Conservation (phyloP, 2,329 filamentous ascomycete genomes). For the Nannizziopsis arthrosporioides region DNA sequence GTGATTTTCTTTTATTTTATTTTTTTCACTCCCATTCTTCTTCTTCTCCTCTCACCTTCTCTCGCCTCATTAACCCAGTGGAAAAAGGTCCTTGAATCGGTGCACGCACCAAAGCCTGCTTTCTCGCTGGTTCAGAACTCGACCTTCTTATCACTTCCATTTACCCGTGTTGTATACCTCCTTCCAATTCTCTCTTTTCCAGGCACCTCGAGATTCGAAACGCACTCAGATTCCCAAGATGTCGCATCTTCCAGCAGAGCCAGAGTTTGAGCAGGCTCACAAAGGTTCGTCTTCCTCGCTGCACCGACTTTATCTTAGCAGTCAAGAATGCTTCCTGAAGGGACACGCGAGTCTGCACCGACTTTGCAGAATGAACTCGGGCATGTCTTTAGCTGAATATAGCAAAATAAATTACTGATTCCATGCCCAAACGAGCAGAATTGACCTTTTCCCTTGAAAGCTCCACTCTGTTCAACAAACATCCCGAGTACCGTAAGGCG, state of each 20-base stretch:
- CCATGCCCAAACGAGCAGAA: conserved; percentile 45
- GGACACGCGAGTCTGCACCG: too few relatives aligned
- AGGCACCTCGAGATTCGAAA: background rate
- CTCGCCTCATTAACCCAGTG: conserved; percentile 1
- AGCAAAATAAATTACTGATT: background rate
- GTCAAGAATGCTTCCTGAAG: too few relatives aligned
- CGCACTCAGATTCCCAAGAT: conserved; percentile 36
- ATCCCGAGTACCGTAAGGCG: conserved; percentile 88
- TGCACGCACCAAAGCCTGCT: conserved; percentile 5
- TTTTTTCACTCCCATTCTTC: conserved; percentile 9
- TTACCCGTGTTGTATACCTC: background rate
- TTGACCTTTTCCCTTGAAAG: conserved; percentile 89
- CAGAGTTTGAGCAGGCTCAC: conserved; percentile 98
- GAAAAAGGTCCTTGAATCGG: background rate
- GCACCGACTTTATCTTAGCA: background rate
- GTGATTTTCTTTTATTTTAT: conserved; percentile 10
- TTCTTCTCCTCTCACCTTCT: conserved; percentile 8
- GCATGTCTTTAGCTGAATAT: background rate
- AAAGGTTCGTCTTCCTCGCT: conserved; percentile 51
- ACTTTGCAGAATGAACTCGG: background rate
- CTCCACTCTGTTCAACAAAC: conserved; percentile 82
- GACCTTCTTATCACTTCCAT: background rate
- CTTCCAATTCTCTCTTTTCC: background rate
- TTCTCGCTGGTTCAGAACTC: background rate
- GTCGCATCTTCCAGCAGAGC: conserved; percentile 77